Base-by-base conservation (phyloP, 2,329 filamentous ascomycete species). In the Penicillium nordicum region DNA sequence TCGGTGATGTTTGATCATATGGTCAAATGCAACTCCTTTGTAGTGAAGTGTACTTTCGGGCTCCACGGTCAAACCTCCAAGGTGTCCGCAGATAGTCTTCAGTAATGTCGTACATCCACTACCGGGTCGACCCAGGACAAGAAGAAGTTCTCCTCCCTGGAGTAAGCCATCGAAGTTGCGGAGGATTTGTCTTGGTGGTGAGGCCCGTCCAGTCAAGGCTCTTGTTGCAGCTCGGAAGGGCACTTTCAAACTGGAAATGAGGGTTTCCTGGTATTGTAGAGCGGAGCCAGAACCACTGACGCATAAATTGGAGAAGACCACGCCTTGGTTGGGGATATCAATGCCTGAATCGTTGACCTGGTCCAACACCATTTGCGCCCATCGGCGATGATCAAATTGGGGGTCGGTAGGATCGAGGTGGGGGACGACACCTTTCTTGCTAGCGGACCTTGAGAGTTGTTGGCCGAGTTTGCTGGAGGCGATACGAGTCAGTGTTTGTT, bases 31-130 rank as follows among this genome's bases (percentile, higher is more conserved):
- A 16, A 52, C 18, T 45, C 57, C 55, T 49, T 60, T 36, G 36
- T 60, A 60, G 37, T 57, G 55, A 3, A 58, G 21, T 21, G 40
- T 43, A 6, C 46, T 48, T 25, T 47, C 32, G 1, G 51, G 38
- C 5, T 50, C 55, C 34, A 60, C 11, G 1, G 54, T 51, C 34
- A 58, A 25, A 0, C 55, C 55, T 2, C 45, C 40, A 50, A 60
- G 29, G 9, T 78, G 74, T 34, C 80, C 80, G n/a, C 75, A 76
- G 9, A 83, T 72, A 32, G 79, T 75, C 61, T 84, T 83, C 12
- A 83, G 67, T 25, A 83, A 79, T 0, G 80, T 81, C 1, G 78
- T 80, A 62, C 81, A 83, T 14, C 79, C 79, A 38, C 72, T 69
- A 0, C 79, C 79, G 0, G 79, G 79, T 27, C 76, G 70, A 3